phyloP scores from a whole-genome alignment of 768 basidiomycete genomes.

The Coprinopsis sp. region DNA sequence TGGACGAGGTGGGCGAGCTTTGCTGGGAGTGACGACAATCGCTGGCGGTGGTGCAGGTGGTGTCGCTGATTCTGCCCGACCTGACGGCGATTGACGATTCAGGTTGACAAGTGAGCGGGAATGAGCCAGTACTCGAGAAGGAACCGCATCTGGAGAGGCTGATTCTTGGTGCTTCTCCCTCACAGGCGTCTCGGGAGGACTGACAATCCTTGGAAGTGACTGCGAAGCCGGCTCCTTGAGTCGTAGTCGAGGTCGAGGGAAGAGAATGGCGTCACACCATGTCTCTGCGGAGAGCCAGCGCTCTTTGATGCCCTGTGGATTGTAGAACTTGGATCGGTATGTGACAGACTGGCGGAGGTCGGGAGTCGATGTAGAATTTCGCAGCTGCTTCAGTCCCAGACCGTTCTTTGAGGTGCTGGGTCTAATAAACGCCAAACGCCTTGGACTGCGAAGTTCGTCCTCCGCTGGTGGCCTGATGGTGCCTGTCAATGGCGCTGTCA shows the following conservation, averaged over 20 bases:
- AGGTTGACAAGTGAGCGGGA: conserved; percentile 43
- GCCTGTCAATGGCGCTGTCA: conserved; percentile 8
- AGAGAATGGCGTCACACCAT: conserved; percentile 77
- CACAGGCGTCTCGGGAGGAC: conserved; percentile 46
- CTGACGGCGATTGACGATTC: conserved; percentile 7
- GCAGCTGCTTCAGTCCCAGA: conserved; percentile 29
- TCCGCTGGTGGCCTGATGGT: not conserved
- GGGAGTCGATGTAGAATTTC: conserved; percentile 62
- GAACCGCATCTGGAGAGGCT: conserved; percentile 21
- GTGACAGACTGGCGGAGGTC: conserved; percentile 38
- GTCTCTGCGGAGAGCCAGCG: conserved; percentile 71
- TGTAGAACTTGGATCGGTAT: not conserved
- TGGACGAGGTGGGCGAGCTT: conserved; percentile 35
- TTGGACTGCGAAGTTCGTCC: conserved; percentile 15
- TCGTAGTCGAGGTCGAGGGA: conserved; percentile 71
- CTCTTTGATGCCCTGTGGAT: conserved; percentile 41
- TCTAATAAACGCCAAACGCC: conserved; percentile 15
- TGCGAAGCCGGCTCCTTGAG: conserved; percentile 32
- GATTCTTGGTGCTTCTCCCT: conserved; percentile 14
- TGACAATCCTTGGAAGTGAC: conserved; percentile 33
- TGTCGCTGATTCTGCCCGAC: not conserved
- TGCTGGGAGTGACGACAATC: conserved; percentile 1
- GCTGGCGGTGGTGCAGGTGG: conserved; percentile 10
- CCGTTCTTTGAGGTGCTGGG: conserved; percentile 1
- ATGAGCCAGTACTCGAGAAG: conserved; percentile 46